Base-by-base conservation (phyloP, 352 stramenopile genomes). In the Phytophthora vignae region DNA sequence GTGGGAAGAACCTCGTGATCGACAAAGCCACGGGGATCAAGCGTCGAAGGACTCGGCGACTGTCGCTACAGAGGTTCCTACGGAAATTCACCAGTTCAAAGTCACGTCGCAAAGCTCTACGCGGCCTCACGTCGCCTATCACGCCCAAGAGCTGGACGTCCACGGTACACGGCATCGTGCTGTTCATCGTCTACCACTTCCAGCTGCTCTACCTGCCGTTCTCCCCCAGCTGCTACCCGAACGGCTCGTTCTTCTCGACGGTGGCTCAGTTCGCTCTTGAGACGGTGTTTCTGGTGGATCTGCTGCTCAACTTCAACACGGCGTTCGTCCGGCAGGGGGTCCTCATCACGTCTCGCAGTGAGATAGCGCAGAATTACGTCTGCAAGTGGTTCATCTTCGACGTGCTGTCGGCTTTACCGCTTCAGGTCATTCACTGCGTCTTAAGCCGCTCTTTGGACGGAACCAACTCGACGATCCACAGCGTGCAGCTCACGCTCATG, bases 151-250 rank as follows among this genome's bases (percentile, higher is more conserved):
- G 64, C 46, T 33, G 29, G 19, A 22, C 33, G 4, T 42, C 40
- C 2, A 60, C 77, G 59, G 0, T 58, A 1, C 44, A 89, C 73
- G 27, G 78, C 66, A 5, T 81, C 55, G 9, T 53, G 9, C 48
- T 73, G 65, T 21, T 73, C 53, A 22, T 29, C 10, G 42, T 54
- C 2, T 63, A 57, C 38, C 52, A 68, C 29, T 73, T 73, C 42
- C 65, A 63, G 40, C 4, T 72, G 5, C 53, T 72, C 19, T 67
- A 72, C 19, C 40, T 72, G 5, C 64, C 64, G 7, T 72, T 72
- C 38, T 58, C 38, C 8, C 48, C 57, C 11, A 50, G 48, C 10
- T 73, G 53, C n/a, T 68, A 44, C 22, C 55, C 54, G 2, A 21
- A 19, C 5, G 55, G 64, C 2, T 55, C 64, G 0, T 3, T n/a